Evolutionary conservation across 2,329 filamentous ascomycete species (phyloP).

Genomic region (Ascochyta fabae): DNA sequence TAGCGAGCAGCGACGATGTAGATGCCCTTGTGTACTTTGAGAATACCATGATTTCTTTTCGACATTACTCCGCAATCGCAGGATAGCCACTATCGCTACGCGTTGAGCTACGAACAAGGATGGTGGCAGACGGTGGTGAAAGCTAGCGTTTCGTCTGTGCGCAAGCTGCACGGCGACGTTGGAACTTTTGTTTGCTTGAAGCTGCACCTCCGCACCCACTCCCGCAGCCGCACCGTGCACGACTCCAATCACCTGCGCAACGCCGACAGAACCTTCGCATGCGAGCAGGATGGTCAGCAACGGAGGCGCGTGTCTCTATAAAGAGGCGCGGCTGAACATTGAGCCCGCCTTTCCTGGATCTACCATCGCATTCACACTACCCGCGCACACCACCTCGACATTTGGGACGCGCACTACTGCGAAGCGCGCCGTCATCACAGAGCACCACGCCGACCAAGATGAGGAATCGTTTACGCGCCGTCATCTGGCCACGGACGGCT

Average conservation of each 20-base stretch:
- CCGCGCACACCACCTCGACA: constrained; percentile 40
- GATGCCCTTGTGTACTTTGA: constrained; percentile 5
- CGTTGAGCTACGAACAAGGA: background rate
- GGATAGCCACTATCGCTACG: too few species aligned
- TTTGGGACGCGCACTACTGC: constrained; percentile 40
- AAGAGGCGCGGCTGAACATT: constrained; percentile 85
- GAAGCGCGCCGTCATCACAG: constrained; percentile 47
- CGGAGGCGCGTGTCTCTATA: constrained; percentile 74
- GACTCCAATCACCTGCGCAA: constrained; percentile 12
- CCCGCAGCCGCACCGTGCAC: constrained; percentile 23
- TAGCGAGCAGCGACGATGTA: constrained; percentile 13
- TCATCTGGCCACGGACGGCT: constrained; percentile 75
- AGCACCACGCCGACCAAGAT: constrained; percentile 60
- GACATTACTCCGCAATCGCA: too few species aligned
- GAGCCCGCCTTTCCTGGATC: constrained; percentile 74
- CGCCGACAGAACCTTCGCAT: constrained; percentile 50
- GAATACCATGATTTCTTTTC: background rate
- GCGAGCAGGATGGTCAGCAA: constrained; percentile 72
- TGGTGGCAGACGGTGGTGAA: background rate
- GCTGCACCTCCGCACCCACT: constrained; percentile 30
- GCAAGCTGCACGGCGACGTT: constrained; percentile 26
- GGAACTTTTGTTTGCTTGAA: constrained; percentile 37
- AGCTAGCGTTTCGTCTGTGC: constrained; percentile 25
- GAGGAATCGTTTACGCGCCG: constrained; percentile 75
- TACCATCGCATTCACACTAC: constrained; percentile 67